Evolutionary conservation across 345 rosid species (phyloP).

Genomic region (Eucalyptus albens): DNA sequence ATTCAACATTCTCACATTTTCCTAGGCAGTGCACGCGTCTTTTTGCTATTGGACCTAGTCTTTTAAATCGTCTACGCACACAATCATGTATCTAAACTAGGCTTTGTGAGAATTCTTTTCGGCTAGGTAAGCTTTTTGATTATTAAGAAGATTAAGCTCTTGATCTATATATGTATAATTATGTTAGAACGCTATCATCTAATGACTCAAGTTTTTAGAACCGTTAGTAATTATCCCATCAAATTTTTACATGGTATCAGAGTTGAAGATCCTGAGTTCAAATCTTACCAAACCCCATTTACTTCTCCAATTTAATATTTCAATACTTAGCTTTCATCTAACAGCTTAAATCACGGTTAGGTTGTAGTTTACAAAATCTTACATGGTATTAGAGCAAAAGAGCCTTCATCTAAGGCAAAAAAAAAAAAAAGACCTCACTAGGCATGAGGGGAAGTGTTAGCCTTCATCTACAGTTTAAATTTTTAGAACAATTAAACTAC

Average conservation of each 20-base stretch:
- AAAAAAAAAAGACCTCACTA: no score
- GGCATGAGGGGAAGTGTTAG: no score
- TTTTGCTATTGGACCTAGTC: background rate
- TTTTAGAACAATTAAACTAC: fast-evolving
- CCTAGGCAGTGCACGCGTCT: background rate
- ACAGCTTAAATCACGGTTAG: fast-evolving
- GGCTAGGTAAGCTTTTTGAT: background rate
- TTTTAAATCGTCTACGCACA: background rate
- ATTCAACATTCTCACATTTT: background rate
- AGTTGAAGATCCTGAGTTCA: fast-evolving
- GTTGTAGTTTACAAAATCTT: no score
- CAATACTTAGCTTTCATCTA: no score
- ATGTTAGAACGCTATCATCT: no score
- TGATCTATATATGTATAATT: background rate
- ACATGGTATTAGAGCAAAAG: fast-evolving
- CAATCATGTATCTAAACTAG: background rate
- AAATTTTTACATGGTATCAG: no score
- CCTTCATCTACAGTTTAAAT: no score
- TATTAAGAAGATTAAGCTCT: background rate
- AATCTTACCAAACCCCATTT: no score
- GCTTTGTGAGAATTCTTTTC: background rate
- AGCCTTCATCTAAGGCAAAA: no score
- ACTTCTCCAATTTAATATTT: no score
- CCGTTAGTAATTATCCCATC: fast-evolving
- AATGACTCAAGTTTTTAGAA: no score